Evolutionary conservation across 306 rosid genomes (phyloP).

Genomic region (Sicyos edulis): DNA sequence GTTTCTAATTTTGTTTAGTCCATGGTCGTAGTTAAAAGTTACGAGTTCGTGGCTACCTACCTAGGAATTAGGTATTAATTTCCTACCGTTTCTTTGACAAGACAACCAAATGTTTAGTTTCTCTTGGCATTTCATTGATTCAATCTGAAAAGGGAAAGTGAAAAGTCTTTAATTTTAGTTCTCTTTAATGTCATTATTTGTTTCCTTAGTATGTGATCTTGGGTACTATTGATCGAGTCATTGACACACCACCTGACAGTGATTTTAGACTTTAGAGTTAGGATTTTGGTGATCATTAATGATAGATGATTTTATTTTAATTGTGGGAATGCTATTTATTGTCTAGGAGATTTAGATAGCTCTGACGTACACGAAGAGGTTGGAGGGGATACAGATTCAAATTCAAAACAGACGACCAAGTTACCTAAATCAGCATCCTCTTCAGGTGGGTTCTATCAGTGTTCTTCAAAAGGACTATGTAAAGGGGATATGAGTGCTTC

Average conservation of each 20-base stretch:
- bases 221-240: not conserved
- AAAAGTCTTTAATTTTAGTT: not conserved
- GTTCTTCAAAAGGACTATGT: constrained; percentile 90
- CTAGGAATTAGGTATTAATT: too few relatives aligned
- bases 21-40: too few relatives aligned
- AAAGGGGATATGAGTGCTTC: constrained; percentile 90
- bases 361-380: constrained; percentile 65
- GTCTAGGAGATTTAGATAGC: constrained; percentile 92
- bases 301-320: constrained; percentile 8
- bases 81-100: too few relatives aligned
- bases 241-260: not conserved
- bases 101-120: too few relatives aligned
- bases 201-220: not conserved
- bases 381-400: constrained; percentile 63
- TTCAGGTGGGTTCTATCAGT: constrained; percentile 99
- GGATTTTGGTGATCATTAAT: not conserved
- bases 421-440: constrained; percentile 95
- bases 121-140: not conserved
- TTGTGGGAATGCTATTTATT: not conserved
- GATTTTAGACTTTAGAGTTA: not conserved
- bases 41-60: too few relatives aligned
- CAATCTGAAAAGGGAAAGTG: not conserved
- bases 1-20: not conserved
- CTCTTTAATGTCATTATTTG: not conserved
- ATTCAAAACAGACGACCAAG: constrained; percentile 53